phyloP scores from a whole-genome alignment of 768 basidiomycete species.

The Boletus eberwhitei region DNA sequence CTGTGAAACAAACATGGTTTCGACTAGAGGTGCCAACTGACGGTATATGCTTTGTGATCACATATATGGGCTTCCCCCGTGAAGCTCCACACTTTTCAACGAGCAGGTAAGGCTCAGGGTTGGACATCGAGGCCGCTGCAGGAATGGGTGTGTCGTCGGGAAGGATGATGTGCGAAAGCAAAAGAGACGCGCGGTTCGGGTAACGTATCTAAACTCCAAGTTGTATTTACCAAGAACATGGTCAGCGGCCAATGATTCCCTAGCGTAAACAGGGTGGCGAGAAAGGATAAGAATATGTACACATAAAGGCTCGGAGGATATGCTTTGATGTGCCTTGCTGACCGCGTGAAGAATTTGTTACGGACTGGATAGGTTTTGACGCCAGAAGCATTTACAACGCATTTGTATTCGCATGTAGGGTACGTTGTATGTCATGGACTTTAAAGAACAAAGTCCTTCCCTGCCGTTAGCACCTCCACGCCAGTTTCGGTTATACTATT shows the following conservation, averaged over 20 bases:
- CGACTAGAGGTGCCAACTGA: slow-evolving; percentile 27
- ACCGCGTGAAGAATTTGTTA: slow-evolving; percentile 21
- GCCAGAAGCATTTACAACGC: slow-evolving; percentile 17
- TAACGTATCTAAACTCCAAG: slow-evolving; percentile 26
- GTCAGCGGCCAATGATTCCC: slow-evolving; percentile 26
- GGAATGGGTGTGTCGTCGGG: slow-evolving; percentile 9
- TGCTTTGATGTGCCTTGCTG: slow-evolving; percentile 24
- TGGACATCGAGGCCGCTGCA: slow-evolving; percentile 21
- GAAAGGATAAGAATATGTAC: slow-evolving; percentile 32
- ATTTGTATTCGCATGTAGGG: slow-evolving; percentile 25
- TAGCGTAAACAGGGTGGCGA: slow-evolving; percentile 26
- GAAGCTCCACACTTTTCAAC: slow-evolving; percentile 42
- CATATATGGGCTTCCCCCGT: slow-evolving; percentile 41
- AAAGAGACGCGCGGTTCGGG: slow-evolving; percentile 19
- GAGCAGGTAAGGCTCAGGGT: slow-evolving; percentile 35
- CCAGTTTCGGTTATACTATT: slow-evolving; percentile 87
- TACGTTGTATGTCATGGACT: slow-evolving; percentile 15
- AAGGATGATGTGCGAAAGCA: slow-evolving; percentile 26
- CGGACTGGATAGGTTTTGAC: slow-evolving; percentile 15
- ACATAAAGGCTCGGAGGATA: slow-evolving; percentile 25
- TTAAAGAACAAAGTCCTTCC: slow-evolving; percentile 30
- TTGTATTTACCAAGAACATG: slow-evolving; percentile 30
- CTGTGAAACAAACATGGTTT: slow-evolving; percentile 17
- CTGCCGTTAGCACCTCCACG: slow-evolving; percentile 80
- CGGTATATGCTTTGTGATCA: slow-evolving; percentile 42